A percentile compares a stretch with the other conserved stretches of the same genome.
Conservation (phyloP, 441 rosid genomes). For the Mallotus japonicus region DNA sequence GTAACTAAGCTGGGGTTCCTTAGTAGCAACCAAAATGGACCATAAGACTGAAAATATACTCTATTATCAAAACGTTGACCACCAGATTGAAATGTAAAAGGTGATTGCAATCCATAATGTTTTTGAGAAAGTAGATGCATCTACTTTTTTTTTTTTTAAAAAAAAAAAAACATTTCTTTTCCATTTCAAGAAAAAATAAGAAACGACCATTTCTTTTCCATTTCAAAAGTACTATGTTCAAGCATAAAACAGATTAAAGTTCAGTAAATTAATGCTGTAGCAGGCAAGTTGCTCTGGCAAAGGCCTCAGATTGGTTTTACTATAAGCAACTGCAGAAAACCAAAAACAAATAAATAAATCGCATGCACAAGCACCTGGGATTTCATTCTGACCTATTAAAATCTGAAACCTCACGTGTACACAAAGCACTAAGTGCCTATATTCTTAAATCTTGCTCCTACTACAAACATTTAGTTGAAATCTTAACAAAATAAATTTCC, state of each 20-base stretch:
- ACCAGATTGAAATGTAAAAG: not conserved
- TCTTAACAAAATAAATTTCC: not conserved
- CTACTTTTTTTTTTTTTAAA: not conserved
- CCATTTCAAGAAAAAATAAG: too few relatives aligned
- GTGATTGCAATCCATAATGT: not conserved
- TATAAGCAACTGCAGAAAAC: slow-evolving; percentile 1
- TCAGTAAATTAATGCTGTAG: not conserved
- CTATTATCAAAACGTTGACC: not conserved
- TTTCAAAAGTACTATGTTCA: not conserved
- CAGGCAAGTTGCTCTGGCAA: not conserved
- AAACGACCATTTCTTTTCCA: too few relatives aligned
- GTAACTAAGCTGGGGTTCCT: slow-evolving; percentile 1
- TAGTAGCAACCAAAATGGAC: not conserved
- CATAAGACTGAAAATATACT: not conserved
- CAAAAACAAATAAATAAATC: too few relatives aligned
- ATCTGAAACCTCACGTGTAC: not conserved
- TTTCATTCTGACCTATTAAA: not conserved
- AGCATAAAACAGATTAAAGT: not conserved
- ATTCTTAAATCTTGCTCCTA: not conserved
- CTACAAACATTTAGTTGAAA: not conserved
- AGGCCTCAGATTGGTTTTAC: slow-evolving; percentile 10
- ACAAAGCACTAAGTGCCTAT: not conserved
- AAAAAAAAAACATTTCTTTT: not conserved
- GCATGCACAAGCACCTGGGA: not conserved
- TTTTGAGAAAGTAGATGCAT: not conserved